Evolutionary conservation across 2,329 filamentous ascomycete genomes (phyloP), one percentile per base, ranked within the genome.

Genomic region (Fusarium fracticaudum): DNA sequence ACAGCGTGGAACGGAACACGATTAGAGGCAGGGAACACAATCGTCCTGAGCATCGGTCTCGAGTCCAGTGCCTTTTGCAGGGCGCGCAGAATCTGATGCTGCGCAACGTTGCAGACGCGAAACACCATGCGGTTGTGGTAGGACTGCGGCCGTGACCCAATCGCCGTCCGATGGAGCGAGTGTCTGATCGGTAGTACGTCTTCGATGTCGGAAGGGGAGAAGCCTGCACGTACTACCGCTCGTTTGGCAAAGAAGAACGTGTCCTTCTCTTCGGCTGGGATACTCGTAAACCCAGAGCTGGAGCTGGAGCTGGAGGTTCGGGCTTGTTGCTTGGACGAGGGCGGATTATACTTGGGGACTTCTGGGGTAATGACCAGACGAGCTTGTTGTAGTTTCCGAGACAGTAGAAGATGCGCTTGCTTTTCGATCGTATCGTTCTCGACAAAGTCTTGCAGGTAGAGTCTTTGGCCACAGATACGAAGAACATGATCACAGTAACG

Each of bases 371-470:
- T 45, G 2, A 53, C 62, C 8, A 79, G 68, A 2, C 44, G 69
- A 14, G 68, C 55, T n/a, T 75, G 64, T 8, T 77, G 74, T 12
- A 70, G 38, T 17, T 79, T 67, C 13, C 77, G 76, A 22, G 64
- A 54, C 3, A 76, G 18, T 8, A 83, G 57, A 7, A 83, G 59
- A 14, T 63, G 60, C 1, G 81, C 81, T 60, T 81, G 81, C 59
- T 80, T 79, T 24, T 79, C 75, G 4, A 83, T 65, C 1, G 81
- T 82, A 20, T 81, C 77, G 45, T 80, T 69, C 10, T 77, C 67
- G 1, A 73, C 44, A 31, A 84, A 68, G 57, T 84, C 82, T n/a
- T 84, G 81, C 8, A 83, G 64, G 38, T 83, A 83, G 3, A 84
- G 63, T 1, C 77, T 77, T 24, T 74, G 78, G 2, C 80, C 80